Base-by-base conservation (phyloP, 768 basidiomycete species). In the Mycena amicta region DNA sequence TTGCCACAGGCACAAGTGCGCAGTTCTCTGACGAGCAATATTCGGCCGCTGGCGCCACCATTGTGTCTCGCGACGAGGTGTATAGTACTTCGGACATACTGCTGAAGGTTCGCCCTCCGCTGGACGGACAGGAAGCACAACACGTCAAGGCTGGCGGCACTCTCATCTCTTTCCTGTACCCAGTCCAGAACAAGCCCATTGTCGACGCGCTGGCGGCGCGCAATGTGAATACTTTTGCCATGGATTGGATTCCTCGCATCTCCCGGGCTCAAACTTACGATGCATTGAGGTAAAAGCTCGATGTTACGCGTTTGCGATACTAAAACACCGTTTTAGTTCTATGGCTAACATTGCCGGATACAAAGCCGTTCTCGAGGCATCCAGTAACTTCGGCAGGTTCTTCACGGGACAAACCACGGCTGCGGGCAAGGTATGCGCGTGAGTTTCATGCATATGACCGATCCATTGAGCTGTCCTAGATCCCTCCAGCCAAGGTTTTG, bases 331-430 rank as follows among this genome's bases (percentile, higher is more conserved):
- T 18, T 54, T 5, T 55, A 93, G 93, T 67, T 93, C 92, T 25
- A 95, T 95, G 93, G 87, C 89, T n/a, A 95, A 94, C 68, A 94
- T 93, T 40, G 84, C 92, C n/a, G 93, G 93, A 13, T 95, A 95
- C 72, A 93, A 95, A 71, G 93, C 93, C 39, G 92, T 95, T 47
- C 72, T 95, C 68, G 93, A 95, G 71, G 93, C 93, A 28, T 90
- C 92, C 25, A 93, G 92, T 71, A 84, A 90, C 68, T 95, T 95
- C 66, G 92, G 92, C 67, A 80, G 93, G 64, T 94, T 92, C 75
- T 78, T 95, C 63, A 93, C 93, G 30, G 93, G 93, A 66, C 93
- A 95, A 72, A 91, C 92, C 54, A 95, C 93, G 5, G 93, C 93
- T 57, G 92, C 92, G 71, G 91, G 90, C 88, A 91, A 70, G 70